phyloP scores from a whole-genome alignment of 257 asterid species.

The Eustoma russellianum region DNA sequence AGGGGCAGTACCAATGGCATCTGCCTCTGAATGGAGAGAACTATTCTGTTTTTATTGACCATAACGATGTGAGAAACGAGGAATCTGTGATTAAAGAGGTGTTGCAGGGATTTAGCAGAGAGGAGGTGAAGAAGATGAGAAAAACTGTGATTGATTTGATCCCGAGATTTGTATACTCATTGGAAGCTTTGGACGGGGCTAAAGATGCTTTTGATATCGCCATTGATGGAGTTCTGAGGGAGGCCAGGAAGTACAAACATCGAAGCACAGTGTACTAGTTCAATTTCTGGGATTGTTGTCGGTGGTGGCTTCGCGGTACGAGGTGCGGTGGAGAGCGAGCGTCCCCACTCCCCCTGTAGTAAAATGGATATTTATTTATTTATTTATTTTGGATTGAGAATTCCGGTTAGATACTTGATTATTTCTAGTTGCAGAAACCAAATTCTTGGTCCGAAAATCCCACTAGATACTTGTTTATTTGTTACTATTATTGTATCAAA shows the following conservation, averaged over 20 bases:
- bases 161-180: conserved; percentile 49
- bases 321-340: no score
- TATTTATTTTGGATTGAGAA: no score
- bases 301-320: no score
- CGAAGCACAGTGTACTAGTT: no score
- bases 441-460: no score
- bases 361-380: no score
- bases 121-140: conserved; percentile 45
- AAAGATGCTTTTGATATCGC: conserved; percentile 80
- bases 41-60: conserved; percentile 69
- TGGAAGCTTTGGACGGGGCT: conserved; percentile 47
- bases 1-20: conserved; percentile 72
- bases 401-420: no score
- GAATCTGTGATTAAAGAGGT: conserved; percentile 35
- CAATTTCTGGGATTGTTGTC: no score
- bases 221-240: conserved; percentile 52
- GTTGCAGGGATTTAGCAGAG: conserved; percentile 32
- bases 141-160: conserved; percentile 50
- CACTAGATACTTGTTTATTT: no score
- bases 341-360: no score
- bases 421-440: no score
- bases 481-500: no score
- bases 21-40: conserved; percentile 55
- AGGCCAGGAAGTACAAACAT: conserved; percentile 9
- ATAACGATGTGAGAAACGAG: conserved; percentile 52